phyloP scores from a whole-genome alignment of 352 stramenopile species.

The Elongisporangium prolatum region DNA sequence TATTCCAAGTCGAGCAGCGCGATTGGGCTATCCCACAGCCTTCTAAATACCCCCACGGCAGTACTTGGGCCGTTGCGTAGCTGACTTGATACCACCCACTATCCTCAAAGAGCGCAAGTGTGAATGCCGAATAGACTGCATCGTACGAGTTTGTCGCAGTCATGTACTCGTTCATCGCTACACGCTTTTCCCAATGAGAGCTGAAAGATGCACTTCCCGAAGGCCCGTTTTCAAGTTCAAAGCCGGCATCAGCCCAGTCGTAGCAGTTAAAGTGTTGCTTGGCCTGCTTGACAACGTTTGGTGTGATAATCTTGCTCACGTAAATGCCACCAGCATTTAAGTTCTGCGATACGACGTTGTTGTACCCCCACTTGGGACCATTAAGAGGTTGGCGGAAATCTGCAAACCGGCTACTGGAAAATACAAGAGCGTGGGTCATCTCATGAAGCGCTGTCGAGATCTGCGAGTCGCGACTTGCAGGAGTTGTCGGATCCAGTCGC shows the following conservation, averaged over 20 bases:
- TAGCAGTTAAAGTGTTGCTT: slow-evolving; percentile 80
- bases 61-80: slow-evolving; percentile 46
- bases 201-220: slow-evolving; percentile 53
- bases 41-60: slow-evolving; percentile 73
- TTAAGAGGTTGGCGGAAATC: slow-evolving; percentile 66
- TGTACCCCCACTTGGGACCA: slow-evolving; percentile 47
- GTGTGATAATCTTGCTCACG: slow-evolving; percentile 74
- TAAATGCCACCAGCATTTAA: slow-evolving; percentile 36
- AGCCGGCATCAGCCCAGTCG: slow-evolving; percentile 49
- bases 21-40: slow-evolving; percentile 60
- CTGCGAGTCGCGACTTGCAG: slow-evolving; percentile 47
- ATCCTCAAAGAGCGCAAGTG: slow-evolving; percentile 74
- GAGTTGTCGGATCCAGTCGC: slow-evolving; percentile 38
- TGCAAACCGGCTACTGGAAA: slow-evolving; percentile 53
- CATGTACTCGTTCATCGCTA: slow-evolving; percentile 85
- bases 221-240: slow-evolving; percentile 74
- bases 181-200: slow-evolving; percentile 81
- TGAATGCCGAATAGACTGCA: slow-evolving; percentile 67
- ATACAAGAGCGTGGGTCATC: slow-evolving; percentile 80
- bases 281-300: slow-evolving; percentile 49
- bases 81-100: slow-evolving; percentile 79
- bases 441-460: slow-evolving; percentile 76
- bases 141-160: slow-evolving; percentile 72
- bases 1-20: slow-evolving; percentile 63
- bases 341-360: slow-evolving; percentile 55